Evolutionary conservation across 768 basidiomycete genomes (phyloP).

Genomic region (Leccinum sublutescens): DNA sequence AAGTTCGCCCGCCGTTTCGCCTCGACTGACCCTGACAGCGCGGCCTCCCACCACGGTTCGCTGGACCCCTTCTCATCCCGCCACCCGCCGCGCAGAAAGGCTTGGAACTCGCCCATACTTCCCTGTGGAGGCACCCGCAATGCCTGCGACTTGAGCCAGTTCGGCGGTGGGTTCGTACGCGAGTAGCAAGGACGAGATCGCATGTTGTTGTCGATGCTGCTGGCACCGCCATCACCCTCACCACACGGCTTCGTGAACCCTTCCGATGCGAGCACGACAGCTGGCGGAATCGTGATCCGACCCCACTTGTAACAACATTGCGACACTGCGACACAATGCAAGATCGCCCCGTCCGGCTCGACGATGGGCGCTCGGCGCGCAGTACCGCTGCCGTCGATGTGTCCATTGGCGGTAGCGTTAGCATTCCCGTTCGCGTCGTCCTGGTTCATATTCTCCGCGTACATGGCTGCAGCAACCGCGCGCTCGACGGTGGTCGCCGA

Average conservation of each 20-base stretch:
- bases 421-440: not conserved
- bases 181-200: constrained; percentile 29
- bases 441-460: not conserved
- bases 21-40: constrained; percentile 51
- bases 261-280: constrained; percentile 55
- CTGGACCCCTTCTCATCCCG: constrained; percentile 38
- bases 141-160: constrained; percentile 25
- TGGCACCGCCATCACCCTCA: not conserved
- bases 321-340: constrained; percentile 65
- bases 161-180: constrained; percentile 25
- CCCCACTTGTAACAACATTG: constrained; percentile 73
- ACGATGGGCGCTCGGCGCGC: constrained; percentile 9
- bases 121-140: constrained; percentile 25
- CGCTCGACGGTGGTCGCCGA: constrained; percentile 12
- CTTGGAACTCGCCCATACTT: constrained; percentile 24
- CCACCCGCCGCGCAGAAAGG: constrained; percentile 61
- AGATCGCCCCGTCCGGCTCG: constrained; percentile 48
- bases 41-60: constrained; percentile 69
- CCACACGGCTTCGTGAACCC: constrained; percentile 44
- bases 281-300: constrained; percentile 72
- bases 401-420: not conserved
- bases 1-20: constrained; percentile 30
- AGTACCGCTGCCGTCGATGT: not conserved
- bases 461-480: constrained; percentile 12
- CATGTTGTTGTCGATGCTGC: not conserved